Evolutionary conservation across 345 rosid genomes (phyloP), one percentile per base, ranked within the genome.

Genomic region (Eucalyptus guilfoylei): DNA sequence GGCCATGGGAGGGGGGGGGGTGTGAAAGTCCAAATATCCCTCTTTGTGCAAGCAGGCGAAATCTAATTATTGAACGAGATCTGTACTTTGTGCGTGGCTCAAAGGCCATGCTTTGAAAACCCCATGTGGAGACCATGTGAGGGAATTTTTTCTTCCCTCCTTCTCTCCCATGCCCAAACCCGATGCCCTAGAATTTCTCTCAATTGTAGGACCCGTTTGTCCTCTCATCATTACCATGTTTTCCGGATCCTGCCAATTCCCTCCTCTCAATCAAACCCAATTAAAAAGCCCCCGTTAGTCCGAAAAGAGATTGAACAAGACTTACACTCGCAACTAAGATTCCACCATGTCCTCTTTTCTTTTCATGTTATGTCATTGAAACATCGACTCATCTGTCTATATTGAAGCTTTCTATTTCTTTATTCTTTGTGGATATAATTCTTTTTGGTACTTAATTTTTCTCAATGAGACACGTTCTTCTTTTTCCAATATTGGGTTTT

Each of bases 81-180:
- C 8, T 72, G 88, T 76, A 85, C 26, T 50, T 50, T 42, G 86
- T 76, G 47, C 85, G 47, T 76, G 85, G 85, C 47, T 76, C 83
- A 37, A 37, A 11, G 85, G 54, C 80, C 69, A 87, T 55, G 87
- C 86, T 89, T 90, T 90, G 23, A 89, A 92, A 90, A 88, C 50
- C 88, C 93, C 95, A 94, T 92, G 96, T 94, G 96, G 93, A 89
- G 93, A 90, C 93, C 95, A 93, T 94, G 94, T 93, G 95, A 87
- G 88, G 87, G 86, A 81, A 89, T 44, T 80, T 80, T 49, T 47
- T 52, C 48, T 5, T 80, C 28, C 45, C 42, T n/a, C 42, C 37
- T 6, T 37, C 23, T 62, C 62, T 87, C 88, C 83, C 88, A 86
- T 85, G 86, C 67, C 90, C 89, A 34, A 88, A 76, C 32, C 91